Evolutionary conservation across 192 early-diverging fungal genomes (phyloP), one percentile per base, ranked within the genome.

Genomic region (Gryganskiella cystojenkinii): DNA sequence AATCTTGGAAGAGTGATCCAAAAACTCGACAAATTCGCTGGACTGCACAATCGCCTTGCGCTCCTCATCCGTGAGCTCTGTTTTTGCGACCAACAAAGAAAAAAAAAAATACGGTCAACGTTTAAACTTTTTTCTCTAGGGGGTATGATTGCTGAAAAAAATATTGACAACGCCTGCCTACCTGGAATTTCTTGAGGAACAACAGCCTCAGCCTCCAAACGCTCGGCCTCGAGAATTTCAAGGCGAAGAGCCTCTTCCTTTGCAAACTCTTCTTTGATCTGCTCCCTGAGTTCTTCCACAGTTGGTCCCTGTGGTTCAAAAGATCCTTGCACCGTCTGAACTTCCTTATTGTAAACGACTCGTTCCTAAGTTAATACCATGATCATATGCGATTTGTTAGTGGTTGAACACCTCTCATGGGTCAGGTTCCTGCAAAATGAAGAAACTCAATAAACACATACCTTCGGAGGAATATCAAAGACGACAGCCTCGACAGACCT

Each of bases 271-370:
- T 88, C 87, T 64, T 89, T 87, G 57, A 90, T 85, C 74, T 90
- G 70, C 24, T 80, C 76, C 22, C 84, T 60, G 19, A 87, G 82
- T 44, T 85, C 84, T 40, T 85, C 80, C 74, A 84, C 87, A 42
- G 71, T 70, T 14, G 79, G 78, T 64, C 82, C 79, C 56, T 80
- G 82, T 11, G 82, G 70, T 34, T 86, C 86, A 64, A 85, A 83
- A 14, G 83, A 86, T 20, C 69, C 84, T 37, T 89, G 89, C 0
- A 80, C 75, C 4, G 93, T 93, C 71, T 95, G 93, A 7, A 91
- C 87, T 66, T 95, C 96, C 79, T 98, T 98, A 74, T 87, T 93
- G 83, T 98, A 98, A 28, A 88, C 86, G 19, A 97, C 91, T 54
- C 84, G 86, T 83, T 96, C 91, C 91, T 92, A 42, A 15, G 22